These are phyloP conservation scores for Phytopythium chamaehyphon DNA, from an alignment of 352 stramenopile species.

Conservation along the genomic window DNA sequence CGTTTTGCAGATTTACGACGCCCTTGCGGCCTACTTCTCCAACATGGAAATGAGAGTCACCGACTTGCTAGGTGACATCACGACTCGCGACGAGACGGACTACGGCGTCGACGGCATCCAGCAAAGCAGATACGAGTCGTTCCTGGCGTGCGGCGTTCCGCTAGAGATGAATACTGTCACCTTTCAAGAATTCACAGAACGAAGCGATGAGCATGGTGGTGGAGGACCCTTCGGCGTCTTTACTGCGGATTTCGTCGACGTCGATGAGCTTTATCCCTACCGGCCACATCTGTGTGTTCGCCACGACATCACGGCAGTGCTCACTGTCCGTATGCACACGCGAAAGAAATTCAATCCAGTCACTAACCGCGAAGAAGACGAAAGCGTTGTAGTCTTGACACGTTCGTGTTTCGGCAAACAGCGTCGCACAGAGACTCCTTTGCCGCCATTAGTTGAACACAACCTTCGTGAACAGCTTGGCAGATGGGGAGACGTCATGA, in stretches of 20 bases:
- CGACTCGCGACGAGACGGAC: constrained; percentile 36
- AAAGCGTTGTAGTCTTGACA: constrained; percentile 27
- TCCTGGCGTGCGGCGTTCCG: constrained; percentile 20
- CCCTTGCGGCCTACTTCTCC: constrained; percentile 29
- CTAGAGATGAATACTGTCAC: constrained; percentile 11
- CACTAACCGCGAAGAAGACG: constrained; percentile 5
- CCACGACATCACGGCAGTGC: constrained; percentile 24
- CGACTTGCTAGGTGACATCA: constrained; percentile 31
- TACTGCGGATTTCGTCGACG: constrained; percentile 26
- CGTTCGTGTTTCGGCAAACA: constrained; percentile 25
- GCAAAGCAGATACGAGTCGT: constrained; percentile 43
- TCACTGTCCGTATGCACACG: constrained; percentile 19
- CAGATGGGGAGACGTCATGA: constrained; percentile 42
- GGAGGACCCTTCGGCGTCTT: constrained; percentile 21
- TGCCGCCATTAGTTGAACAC: constrained; percentile 21
- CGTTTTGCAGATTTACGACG: constrained; percentile 33
- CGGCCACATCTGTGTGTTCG: constrained; percentile 16
- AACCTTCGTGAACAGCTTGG: constrained; percentile 34
- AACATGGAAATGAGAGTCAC: constrained; percentile 44
- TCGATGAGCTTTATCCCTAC: constrained; percentile 39
- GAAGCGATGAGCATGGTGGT: constrained; percentile 14
- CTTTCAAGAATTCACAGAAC: constrained; percentile 16
- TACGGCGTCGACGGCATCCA: constrained; percentile 27
- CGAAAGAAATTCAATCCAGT: constrained; percentile 4
- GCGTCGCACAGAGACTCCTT: constrained; percentile 10